Percentiles rank a stretch among this genome's conserved stretches.
Evolutionary conservation across 106 monocot genomes (phyloP).

Genomic region (Dendrobium officinale): DNA sequence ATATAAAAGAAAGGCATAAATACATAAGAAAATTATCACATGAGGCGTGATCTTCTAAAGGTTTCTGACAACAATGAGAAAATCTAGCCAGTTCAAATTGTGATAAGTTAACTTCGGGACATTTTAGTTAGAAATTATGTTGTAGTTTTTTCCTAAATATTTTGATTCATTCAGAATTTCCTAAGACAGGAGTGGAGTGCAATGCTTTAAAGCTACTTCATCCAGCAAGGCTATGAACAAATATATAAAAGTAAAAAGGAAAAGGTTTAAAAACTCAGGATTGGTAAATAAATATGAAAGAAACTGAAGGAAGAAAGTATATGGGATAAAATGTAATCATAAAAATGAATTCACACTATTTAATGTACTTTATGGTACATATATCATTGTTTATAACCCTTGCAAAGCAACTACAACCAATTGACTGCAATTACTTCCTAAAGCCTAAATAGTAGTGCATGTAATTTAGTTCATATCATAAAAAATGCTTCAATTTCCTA

Average conservation of each 20-base stretch:
- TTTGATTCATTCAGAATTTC: conserved; percentile 1
- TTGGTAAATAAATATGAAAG: not conserved
- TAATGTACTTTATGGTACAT: not conserved
- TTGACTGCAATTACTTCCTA: not conserved
- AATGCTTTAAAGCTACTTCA: not conserved
- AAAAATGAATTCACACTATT: not conserved
- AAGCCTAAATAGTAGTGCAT: not conserved
- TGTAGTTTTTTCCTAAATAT: not conserved
- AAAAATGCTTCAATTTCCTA: not conserved
- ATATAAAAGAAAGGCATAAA: conserved; percentile 7
- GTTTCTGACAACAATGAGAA: not conserved
- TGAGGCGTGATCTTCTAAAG: not conserved
- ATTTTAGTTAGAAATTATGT: not conserved
- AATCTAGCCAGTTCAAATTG: not conserved
- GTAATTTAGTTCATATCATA: not conserved
- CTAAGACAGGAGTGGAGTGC: not conserved
- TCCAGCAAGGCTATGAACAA: not conserved
- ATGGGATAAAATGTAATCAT: not conserved
- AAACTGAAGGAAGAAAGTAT: not conserved
- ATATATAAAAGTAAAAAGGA: not conserved
- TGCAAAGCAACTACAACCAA: not conserved
- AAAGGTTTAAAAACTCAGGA: not conserved
- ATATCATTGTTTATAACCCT: not conserved
- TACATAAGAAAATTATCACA: not conserved
- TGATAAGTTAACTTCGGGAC: not conserved